phyloP scores from a whole-genome alignment of 2,329 filamentous ascomycete species.

The Pseudonectria buxi region DNA sequence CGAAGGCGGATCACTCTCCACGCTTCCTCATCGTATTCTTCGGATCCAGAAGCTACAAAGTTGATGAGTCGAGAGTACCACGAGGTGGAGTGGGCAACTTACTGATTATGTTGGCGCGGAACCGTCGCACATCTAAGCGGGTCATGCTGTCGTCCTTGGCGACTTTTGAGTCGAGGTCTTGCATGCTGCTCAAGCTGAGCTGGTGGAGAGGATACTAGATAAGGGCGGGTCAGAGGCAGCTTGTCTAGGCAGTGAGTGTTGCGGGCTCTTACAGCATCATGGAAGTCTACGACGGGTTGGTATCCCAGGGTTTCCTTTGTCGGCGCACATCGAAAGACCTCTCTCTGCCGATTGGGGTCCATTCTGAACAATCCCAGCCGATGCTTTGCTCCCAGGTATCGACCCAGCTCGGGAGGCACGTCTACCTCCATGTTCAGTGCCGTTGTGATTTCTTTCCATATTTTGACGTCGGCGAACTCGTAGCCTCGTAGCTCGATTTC shows the following conservation, averaged over 20 bases:
- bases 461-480: conserved; percentile 50
- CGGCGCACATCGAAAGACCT: conserved; percentile 56
- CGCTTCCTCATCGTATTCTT: conserved; percentile 61
- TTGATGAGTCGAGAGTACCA: neutral
- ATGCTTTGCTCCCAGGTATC: conserved; percentile 61
- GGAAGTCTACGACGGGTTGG: conserved; percentile 60
- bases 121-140: conserved; percentile 55
- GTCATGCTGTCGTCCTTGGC: conserved; percentile 41
- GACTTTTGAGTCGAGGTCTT: conserved; percentile 51
- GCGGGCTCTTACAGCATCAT: conserved; percentile 56
- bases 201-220: conserved; percentile 62
- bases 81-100: conserved; percentile 7
- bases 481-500: conserved; percentile 56
- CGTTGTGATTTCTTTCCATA: conserved; percentile 54
- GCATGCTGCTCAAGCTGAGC: conserved; percentile 57
- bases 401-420: conserved; percentile 54
- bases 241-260: neutral
- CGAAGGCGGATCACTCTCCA: conserved; percentile 59
- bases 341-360: conserved; percentile 48
- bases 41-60: conserved; percentile 49
- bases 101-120: conserved; percentile 67
- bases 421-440: conserved; percentile 54
- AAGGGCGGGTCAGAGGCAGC: neutral
- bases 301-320: conserved; percentile 52
- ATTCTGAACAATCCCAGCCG: conserved; percentile 63